Conservation (phyloP, 2,329 filamentous ascomycete species). For the Grosmannia clavigera region DNA sequence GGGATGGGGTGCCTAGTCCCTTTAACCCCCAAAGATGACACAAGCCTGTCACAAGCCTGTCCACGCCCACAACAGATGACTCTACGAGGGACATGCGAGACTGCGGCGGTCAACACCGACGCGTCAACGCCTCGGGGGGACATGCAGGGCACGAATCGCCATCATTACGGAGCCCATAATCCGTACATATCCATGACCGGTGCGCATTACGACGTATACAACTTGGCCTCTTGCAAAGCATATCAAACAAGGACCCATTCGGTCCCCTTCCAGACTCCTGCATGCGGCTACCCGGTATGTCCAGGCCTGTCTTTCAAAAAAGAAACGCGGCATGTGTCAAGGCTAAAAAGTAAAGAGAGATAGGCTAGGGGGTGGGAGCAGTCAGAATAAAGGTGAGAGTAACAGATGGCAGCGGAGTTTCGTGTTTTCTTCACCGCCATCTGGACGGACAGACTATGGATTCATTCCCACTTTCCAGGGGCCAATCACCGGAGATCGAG, state of each 20-base stretch:
- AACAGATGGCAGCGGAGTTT: background rate
- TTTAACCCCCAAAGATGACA: too few species aligned
- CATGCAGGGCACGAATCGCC: background rate
- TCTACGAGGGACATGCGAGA: background rate
- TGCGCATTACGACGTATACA: background rate
- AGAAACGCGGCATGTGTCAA: background rate
- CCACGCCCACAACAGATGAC: background rate
- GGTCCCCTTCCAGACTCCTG: background rate
- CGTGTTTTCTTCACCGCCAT: conserved; percentile 1
- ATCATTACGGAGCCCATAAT: too few species aligned
- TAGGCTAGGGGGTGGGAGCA: background rate
- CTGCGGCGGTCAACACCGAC: background rate
- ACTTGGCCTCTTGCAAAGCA: background rate
- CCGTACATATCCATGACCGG: background rate
- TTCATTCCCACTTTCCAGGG: background rate
- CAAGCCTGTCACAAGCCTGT: background rate
- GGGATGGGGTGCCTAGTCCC: too few species aligned
- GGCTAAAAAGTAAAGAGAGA: background rate
- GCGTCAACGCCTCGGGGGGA: background rate
- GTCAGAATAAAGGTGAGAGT: background rate
- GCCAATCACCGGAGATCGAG: background rate
- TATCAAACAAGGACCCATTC: background rate
- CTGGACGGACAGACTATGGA: background rate
- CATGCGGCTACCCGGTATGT: background rate
- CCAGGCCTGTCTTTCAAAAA: background rate